Percentiles rank a stretch among this genome's conserved stretches.
Conservation (phyloP, 192 early-diverging fungal genomes). For the Coemansia sp. region DNA sequence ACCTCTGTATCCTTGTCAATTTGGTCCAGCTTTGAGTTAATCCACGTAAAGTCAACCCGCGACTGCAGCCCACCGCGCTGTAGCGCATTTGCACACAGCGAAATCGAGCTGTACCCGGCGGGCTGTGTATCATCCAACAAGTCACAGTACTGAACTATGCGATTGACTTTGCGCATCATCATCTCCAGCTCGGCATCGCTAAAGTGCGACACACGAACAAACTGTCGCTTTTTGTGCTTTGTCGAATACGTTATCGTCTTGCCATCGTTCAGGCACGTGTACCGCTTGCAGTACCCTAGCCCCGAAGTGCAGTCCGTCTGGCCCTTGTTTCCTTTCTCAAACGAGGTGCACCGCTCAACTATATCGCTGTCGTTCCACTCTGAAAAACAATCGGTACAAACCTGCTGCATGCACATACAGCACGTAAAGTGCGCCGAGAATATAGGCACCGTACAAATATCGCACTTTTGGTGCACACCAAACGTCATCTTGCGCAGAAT, state of each 20-base stretch:
- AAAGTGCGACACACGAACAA: constrained; percentile 37
- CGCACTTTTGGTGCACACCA: constrained; percentile 26
- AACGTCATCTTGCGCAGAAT: constrained; percentile 35
- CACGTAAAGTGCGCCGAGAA: constrained; percentile 43
- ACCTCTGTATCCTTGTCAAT: constrained; percentile 30
- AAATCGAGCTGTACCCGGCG: constrained; percentile 35
- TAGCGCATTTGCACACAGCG: constrained; percentile 40
- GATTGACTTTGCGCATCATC: constrained; percentile 43
- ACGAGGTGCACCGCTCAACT: constrained; percentile 3
- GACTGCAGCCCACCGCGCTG: constrained; percentile 5
- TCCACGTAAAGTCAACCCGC: constrained; percentile 26
- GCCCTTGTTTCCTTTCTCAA: constrained; percentile 12
- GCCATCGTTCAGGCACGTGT: constrained; percentile 7
- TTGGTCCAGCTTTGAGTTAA: constrained; percentile 18
- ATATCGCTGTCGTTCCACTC: constrained; percentile 31
- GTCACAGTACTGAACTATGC: constrained; percentile 36
- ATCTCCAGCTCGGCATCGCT: constrained; percentile 36
- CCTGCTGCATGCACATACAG: constrained; percentile 32
- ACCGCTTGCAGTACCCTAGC: constrained; percentile 28
- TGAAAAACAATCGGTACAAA: constrained; percentile 29
- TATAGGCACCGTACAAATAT: constrained; percentile 30
- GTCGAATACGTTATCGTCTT: constrained; percentile 15
- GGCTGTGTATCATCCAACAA: constrained; percentile 31
- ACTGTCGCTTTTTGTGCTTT: constrained; percentile 31
- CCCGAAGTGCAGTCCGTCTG: background rate